Evolutionary conservation across 768 basidiomycete species (phyloP).

Genomic region (Leccinellum albellum): DNA sequence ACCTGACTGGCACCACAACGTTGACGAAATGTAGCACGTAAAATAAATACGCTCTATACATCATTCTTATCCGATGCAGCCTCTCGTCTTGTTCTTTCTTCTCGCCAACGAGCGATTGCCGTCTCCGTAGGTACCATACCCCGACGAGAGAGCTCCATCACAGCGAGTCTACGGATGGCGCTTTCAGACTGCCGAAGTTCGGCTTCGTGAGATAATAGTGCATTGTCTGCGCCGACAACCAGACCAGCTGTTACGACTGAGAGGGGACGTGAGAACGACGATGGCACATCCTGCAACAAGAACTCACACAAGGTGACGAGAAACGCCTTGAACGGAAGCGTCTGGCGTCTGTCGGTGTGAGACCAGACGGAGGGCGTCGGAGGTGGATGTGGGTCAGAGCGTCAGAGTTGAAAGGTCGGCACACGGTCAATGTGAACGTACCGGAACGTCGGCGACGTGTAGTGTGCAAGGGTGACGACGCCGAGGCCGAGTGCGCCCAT

Average conservation of each 20-base stretch:
- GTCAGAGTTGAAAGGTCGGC: not conserved
- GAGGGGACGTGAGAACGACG: slow-evolving; percentile 7
- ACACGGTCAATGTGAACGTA: slow-evolving; percentile 26
- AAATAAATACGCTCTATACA: slow-evolving; percentile 6
- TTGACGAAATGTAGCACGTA: slow-evolving; percentile 11
- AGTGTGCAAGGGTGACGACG: slow-evolving; percentile 59
- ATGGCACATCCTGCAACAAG: not conserved
- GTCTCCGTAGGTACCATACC: slow-evolving; percentile 81
- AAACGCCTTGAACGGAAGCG: slow-evolving; percentile 77
- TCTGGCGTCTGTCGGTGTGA: slow-evolving; percentile 56
- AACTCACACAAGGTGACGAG: slow-evolving; percentile 66
- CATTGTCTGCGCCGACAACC: slow-evolving; percentile 71
- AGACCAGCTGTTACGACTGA: slow-evolving; percentile 64
- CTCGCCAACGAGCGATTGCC: slow-evolving; percentile 79
- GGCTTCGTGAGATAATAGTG: slow-evolving; percentile 68
- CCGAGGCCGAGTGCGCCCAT: slow-evolving; percentile 55
- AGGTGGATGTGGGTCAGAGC: not conserved
- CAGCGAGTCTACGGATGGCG: slow-evolving; percentile 65
- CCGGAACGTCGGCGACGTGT: slow-evolving; percentile 73
- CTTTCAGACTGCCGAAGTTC: slow-evolving; percentile 65
- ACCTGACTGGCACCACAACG: not conserved
- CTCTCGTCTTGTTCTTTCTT: slow-evolving; percentile 32
- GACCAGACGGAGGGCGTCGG: not conserved
- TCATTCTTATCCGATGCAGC: not conserved
- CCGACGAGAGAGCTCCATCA: slow-evolving; percentile 67